Evolutionary conservation across 306 rosid genomes (phyloP), one percentile per base, ranked within the genome.

Genomic region (Bauhinia variegata): DNA sequence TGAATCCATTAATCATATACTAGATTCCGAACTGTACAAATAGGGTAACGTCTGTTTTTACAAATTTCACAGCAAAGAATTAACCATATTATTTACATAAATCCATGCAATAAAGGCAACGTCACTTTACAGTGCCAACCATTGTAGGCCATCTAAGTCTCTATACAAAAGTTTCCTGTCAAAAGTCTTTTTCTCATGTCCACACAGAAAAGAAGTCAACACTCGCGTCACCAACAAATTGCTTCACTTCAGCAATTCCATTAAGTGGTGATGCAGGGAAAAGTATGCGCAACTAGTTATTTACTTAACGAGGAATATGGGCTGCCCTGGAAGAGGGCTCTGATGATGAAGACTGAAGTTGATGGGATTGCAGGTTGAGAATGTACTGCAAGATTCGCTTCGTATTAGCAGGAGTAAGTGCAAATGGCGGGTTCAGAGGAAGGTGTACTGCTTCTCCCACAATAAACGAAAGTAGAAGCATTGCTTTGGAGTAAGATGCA

Each of bases 391-490:
- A 80, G 58, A 95, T 87, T 70, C 92, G 83, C 80, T 83, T 73
- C 87, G 80, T 68, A 65, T 77, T 72, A n/a, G 46, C 82, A 0
- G 76, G 72, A 65, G 83, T 75, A 52, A 90, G 76, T 12, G 70
- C 77, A 78, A 95, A 88, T 18, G 92, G 88, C 32, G 99, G 96
- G 41, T 71, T 88, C 57, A 89, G 81, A 30, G 88, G 80, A 64
- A 95, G 88, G 54, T 83, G 71, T 41, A 75, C 75, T 63, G 96
- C 99, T 87, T 88, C 97, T 63, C 74, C 80, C 56, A 84, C 81
- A 39, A 95, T 80, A 55, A 95, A 95, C 32, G 89, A 86, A 61
- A 95, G 87, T 56, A 95, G 79, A 75, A 86, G 87, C 80, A 83
- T 78, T 12, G 99, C 97, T 72, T 83, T 86, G 23, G 99, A 80